Conservation (phyloP, 2,329 filamentous ascomycete genomes). For the Calonectria fujianensis region DNA sequence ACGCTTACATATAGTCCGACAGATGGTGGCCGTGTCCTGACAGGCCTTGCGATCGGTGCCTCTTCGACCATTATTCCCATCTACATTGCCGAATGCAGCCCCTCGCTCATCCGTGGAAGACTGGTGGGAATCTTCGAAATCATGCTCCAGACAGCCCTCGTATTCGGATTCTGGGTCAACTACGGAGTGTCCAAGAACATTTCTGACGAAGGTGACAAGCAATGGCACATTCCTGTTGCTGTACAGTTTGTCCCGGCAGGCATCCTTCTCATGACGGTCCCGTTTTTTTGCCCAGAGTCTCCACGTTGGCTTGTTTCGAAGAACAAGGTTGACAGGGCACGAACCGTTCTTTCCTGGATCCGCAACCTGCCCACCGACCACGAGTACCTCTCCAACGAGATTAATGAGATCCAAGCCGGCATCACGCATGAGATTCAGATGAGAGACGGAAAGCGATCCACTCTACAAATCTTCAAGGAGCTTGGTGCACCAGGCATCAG, state of each 20-base stretch:
- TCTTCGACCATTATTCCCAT: constrained; percentile 40
- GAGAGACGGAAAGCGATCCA: constrained; percentile 33
- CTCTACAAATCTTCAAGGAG: constrained; percentile 44
- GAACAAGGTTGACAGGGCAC: constrained; percentile 3
- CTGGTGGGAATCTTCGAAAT: constrained; percentile 42
- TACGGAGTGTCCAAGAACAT: constrained; percentile 49
- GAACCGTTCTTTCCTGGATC: constrained; percentile 48
- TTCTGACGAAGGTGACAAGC: constrained; percentile 39
- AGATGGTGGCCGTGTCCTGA: constrained; percentile 7
- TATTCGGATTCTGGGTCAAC: constrained; percentile 48
- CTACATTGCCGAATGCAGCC: constrained; percentile 40
- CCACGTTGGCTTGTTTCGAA: constrained; percentile 11
- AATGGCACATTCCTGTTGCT: constrained; percentile 67
- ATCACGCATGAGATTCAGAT: constrained; percentile 71
- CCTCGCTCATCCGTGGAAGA: constrained; percentile 38
- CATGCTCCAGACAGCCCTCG: constrained; percentile 36
- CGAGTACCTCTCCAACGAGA: constrained; percentile 47
- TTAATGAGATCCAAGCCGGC: constrained; percentile 62
- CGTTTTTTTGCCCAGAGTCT: constrained; percentile 21
- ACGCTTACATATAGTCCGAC: background rate
- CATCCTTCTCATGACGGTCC: constrained; percentile 50
- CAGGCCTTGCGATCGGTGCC: constrained; percentile 16
- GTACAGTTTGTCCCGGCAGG: constrained; percentile 49
- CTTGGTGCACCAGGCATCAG: constrained; percentile 47
- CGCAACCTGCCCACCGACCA: constrained; percentile 51